Evolutionary conservation across 2,329 filamentous ascomycete species (phyloP).

Genomic region (Penicillium freii): DNA sequence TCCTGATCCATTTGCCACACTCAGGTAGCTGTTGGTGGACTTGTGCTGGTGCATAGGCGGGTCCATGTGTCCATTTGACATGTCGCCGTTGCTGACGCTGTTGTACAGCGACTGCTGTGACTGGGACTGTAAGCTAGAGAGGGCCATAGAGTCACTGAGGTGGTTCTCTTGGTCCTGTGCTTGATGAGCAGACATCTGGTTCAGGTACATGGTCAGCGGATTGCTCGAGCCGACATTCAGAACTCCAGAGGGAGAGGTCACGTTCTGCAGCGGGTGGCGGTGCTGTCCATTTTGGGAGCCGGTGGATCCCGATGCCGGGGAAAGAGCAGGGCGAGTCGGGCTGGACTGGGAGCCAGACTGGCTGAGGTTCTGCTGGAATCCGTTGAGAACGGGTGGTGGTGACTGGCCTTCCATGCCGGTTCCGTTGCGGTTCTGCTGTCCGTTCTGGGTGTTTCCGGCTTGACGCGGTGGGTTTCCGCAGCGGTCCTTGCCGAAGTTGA

Average conservation of each 20-base stretch:
- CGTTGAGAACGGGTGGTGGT: constrained; percentile 55
- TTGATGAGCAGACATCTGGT: constrained; percentile 62
- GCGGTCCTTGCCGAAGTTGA: constrained; percentile 98
- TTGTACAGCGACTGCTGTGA: constrained; percentile 78
- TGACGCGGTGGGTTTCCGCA: constrained; percentile 96
- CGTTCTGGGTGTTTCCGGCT: constrained; percentile 57
- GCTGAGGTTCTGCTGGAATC: constrained; percentile 54
- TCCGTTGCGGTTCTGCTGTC: constrained; percentile 65
- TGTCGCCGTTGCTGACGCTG: constrained; percentile 65
- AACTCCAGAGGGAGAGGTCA: constrained; percentile 64
- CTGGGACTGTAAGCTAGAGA: constrained; percentile 57
- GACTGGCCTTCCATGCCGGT: constrained; percentile 54
- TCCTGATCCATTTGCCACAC: constrained; percentile 55
- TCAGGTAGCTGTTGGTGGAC: constrained; percentile 63
- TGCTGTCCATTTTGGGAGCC: constrained; percentile 56
- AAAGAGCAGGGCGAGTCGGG: constrained; percentile 56
- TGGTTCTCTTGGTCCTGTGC: constrained; percentile 66
- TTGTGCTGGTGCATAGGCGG: constrained; percentile 53
- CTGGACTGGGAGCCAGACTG: constrained; percentile 59
- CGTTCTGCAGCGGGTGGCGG: constrained; percentile 57
- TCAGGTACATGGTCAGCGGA: constrained; percentile 89
- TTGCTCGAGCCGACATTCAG: constrained; percentile 80
- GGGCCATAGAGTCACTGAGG: constrained; percentile 43
- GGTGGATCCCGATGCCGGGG: constrained; percentile 55
- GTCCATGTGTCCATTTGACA: constrained; percentile 54